phyloP scores from a whole-genome alignment of 805 yeast species.

The Metschnikowia gruessii region DNA sequence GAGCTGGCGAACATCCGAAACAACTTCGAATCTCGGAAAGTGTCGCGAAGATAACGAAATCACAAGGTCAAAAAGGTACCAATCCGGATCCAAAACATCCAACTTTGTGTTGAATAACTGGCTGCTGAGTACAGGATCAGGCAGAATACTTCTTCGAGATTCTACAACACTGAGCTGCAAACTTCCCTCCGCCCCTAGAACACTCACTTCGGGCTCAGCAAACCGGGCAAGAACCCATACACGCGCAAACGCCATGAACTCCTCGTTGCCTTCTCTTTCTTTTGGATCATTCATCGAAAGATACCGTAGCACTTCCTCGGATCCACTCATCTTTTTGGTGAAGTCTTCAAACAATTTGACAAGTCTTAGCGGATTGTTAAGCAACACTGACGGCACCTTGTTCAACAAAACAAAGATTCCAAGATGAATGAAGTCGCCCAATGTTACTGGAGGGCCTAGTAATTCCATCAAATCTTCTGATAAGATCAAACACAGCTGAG shows the following conservation, averaged over 20 bases:
- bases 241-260: conserved; percentile 17
- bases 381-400: conserved; percentile 11
- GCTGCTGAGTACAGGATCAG: conserved; percentile 9
- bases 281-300: conserved; percentile 8
- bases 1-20: conserved; percentile 10
- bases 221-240: conserved; percentile 15
- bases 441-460: conserved; percentile 8
- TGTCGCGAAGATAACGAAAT: conserved; percentile 6
- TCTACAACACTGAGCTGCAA: conserved; percentile 8
- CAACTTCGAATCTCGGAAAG: conserved; percentile 15
- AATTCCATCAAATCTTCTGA: conserved; percentile 7
- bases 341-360: conserved; percentile 3
- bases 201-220: conserved; percentile 15
- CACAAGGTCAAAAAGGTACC: conserved; percentile 7
- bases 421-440: conserved; percentile 14
- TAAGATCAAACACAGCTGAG: conserved; percentile 9
- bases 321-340: conserved; percentile 7
- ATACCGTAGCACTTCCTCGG: conserved; percentile 7
- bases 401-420: conserved; percentile 14
- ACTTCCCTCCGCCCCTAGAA: conserved; percentile 8
- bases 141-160: conserved; percentile 12
- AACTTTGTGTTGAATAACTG: conserved; percentile 5
- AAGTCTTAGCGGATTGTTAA: conserved; percentile 1
- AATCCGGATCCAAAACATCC: conserved; percentile 2
- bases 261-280: conserved; percentile 4